phyloP scores from a whole-genome alignment of 805 yeast species.

The Babjeviella inositovora region DNA sequence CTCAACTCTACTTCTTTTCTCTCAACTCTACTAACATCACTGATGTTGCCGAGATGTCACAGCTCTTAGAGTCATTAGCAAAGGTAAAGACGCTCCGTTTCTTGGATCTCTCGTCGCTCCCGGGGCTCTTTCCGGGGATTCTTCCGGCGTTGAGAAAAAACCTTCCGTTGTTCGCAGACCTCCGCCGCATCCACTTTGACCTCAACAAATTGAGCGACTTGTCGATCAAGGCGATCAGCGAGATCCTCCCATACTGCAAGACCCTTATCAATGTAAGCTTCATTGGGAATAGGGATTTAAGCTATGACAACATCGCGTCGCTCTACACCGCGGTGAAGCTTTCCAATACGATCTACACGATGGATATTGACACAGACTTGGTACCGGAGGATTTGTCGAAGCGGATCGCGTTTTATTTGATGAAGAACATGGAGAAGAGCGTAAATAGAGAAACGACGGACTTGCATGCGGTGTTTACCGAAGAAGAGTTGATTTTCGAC shows the following conservation, averaged over 20 bases:
- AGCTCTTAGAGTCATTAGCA: slow-evolving; percentile 17
- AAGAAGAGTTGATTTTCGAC: slow-evolving; percentile 59
- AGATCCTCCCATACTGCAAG: slow-evolving; percentile 27
- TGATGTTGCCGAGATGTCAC: slow-evolving; percentile 18
- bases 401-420: slow-evolving; percentile 35
- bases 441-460: slow-evolving; percentile 16
- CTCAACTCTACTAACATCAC: slow-evolving; percentile 31
- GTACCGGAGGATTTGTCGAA: slow-evolving; percentile 33
- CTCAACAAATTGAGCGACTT: slow-evolving; percentile 29
- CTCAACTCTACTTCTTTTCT: slow-evolving; percentile 25
- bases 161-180: slow-evolving; percentile 24
- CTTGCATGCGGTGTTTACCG: slow-evolving; percentile 9
- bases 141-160: slow-evolving; percentile 23
- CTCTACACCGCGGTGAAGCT: slow-evolving; percentile 31
- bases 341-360: slow-evolving; percentile 29
- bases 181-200: slow-evolving; percentile 38
- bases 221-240: slow-evolving; percentile 29
- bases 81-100: slow-evolving; percentile 23
- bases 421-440: slow-evolving; percentile 36
- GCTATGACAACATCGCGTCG: slow-evolving; percentile 24
- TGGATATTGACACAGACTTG: slow-evolving; percentile 37
- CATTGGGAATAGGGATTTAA: slow-evolving; percentile 30
- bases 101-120: slow-evolving; percentile 35
- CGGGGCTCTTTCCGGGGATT: slow-evolving; percentile 32
- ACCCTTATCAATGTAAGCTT: slow-evolving; percentile 35